Conservation (phyloP, 108 stramenopile species). For the Fistulifera solaris region DNA sequence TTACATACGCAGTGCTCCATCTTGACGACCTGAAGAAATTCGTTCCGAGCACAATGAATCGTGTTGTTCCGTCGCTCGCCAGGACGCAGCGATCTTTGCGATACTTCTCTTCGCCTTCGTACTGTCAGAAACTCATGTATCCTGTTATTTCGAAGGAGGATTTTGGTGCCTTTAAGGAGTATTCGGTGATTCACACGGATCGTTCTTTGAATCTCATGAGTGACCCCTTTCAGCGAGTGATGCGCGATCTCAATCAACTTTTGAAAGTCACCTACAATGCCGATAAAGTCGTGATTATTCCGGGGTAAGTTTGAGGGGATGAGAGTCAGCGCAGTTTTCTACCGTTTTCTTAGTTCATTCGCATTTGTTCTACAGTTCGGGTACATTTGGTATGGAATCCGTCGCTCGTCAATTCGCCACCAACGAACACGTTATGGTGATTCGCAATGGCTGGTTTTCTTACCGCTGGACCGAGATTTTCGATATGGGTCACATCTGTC, state of each 20-base stretch:
- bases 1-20: no score
- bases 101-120: no score
- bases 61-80: no score
- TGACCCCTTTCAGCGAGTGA: constrained; percentile 83
- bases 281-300: constrained; percentile 85
- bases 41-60: no score
- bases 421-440: constrained; percentile 84
- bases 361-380: constrained; percentile 26
- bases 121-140: constrained; percentile 13
- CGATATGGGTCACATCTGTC: constrained; percentile 73
- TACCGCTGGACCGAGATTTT: constrained; percentile 94
- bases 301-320: constrained; percentile 50
- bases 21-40: no score
- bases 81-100: no score
- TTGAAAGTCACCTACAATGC: constrained; percentile 84
- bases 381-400: constrained; percentile 87
- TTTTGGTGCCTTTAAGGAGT: constrained; percentile 69
- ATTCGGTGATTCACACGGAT: constrained; percentile 88
- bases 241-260: constrained; percentile 77
- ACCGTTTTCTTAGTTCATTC: not conserved
- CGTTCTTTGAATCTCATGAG: constrained; percentile 86
- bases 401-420: constrained; percentile 90
- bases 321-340: not conserved
- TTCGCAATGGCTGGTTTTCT: constrained; percentile 89
- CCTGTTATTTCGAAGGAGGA: constrained; percentile 54